Conservation (phyloP, 2,329 filamentous ascomycete species). For the Alternaria panax region DNA sequence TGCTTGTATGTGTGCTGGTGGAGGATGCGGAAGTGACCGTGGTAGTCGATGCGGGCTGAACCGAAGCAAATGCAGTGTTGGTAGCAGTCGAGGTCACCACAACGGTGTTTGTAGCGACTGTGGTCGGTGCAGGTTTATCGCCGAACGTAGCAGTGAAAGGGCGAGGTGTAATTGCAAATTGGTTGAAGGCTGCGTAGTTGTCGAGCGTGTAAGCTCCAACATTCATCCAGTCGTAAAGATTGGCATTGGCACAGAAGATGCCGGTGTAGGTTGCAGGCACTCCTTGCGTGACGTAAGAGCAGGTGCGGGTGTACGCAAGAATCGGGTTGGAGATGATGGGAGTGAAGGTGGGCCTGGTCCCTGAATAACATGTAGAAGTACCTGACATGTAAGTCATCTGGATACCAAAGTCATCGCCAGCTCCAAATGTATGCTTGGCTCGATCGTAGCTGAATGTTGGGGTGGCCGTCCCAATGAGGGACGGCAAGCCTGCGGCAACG, state of each 20-base stretch:
- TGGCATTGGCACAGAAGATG: conserved; percentile 7
- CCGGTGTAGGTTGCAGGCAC: conserved; percentile 5
- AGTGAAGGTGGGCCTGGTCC: conserved; percentile 15
- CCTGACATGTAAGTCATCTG: conserved; percentile 22
- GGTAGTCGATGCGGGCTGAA: neutral
- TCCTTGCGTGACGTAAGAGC: conserved; percentile 6
- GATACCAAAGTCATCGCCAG: conserved; percentile 18
- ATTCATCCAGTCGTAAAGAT: conserved; percentile 9
- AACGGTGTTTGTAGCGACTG: conserved; percentile 2
- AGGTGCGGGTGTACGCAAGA: conserved; percentile 11
- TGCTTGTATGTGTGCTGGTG: neutral
- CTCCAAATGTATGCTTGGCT: neutral
- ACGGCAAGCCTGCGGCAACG: conserved; percentile 13
- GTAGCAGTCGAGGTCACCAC: conserved; percentile 1
- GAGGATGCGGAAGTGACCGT: conserved; percentile 1
- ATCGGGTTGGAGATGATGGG: conserved; percentile 18
- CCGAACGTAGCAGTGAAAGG: conserved; percentile 17
- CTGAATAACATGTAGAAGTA: conserved; percentile 15
- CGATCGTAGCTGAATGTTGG: conserved; percentile 22
- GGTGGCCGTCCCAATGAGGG: conserved; percentile 9
- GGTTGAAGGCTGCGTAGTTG: neutral
- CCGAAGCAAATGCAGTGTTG: neutral
- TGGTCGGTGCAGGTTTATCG: neutral
- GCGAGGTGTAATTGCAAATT: neutral
- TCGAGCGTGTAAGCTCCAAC: conserved; percentile 16